Evolutionary conservation across 805 yeast genomes (phyloP).

Genomic region (Candida verbasci): DNA sequence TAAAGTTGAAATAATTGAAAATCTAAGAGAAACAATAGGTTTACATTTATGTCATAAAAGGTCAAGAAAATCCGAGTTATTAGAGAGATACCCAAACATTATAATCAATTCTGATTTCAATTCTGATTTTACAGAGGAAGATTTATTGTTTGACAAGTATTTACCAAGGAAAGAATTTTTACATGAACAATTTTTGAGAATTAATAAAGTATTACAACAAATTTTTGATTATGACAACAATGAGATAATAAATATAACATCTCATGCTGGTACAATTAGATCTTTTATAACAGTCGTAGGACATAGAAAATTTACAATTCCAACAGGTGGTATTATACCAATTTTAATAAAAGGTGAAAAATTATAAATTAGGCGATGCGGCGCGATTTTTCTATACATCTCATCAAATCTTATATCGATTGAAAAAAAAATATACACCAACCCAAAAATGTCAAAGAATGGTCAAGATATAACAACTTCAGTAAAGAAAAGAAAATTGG

Average conservation of each 20-base stretch:
- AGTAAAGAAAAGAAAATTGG: conserved; percentile 2
- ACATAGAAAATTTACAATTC: conserved; percentile 49
- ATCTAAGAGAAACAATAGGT: conserved; percentile 57
- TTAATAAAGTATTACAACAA: conserved; percentile 37
- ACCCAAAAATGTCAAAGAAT: not conserved
- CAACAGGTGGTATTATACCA: conserved; percentile 60
- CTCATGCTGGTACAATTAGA: conserved; percentile 60
- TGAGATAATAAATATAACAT: conserved; percentile 43
- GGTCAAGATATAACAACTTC: not conserved
- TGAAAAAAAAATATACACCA: not conserved
- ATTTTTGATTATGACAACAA: conserved; percentile 24
- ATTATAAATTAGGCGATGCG: not conserved
- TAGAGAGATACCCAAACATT: conserved; percentile 32
- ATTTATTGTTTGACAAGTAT: conserved; percentile 37
- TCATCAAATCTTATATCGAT: conserved; percentile 1
- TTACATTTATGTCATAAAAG: conserved; percentile 56
- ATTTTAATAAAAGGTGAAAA: conserved; percentile 41
- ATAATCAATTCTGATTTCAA: too few species aligned
- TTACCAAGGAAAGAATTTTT: conserved; percentile 30
- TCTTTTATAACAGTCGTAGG: conserved; percentile 46
- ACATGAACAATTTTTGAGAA: conserved; percentile 44
- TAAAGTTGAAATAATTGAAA: conserved; percentile 34
- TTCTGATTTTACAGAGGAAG: conserved; percentile 43
- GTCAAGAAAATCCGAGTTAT: conserved; percentile 30
- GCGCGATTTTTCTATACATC: not conserved